phyloP scores from a whole-genome alignment of 768 basidiomycete species.

The Hortiboletus flavorubellus region DNA sequence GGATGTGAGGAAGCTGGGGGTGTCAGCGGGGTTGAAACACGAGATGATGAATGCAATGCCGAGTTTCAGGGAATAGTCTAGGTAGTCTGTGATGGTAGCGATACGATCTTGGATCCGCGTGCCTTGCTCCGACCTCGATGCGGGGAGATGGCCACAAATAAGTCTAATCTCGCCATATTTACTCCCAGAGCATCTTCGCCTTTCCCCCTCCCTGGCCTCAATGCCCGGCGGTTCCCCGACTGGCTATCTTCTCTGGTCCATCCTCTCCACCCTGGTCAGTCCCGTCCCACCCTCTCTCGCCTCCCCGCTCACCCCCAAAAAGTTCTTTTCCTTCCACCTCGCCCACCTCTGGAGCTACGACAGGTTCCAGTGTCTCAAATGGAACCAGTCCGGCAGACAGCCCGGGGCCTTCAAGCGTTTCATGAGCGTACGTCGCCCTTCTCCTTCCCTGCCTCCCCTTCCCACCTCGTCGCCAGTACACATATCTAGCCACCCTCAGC shows the following conservation, averaged over 20 bases:
- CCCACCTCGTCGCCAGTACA: conserved; percentile 50
- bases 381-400: conserved; percentile 66
- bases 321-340: conserved; percentile 69
- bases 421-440: conserved; percentile 68
- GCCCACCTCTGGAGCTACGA: conserved; percentile 82
- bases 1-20: conserved; percentile 40
- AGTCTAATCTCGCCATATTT: conserved; percentile 13
- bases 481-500: conserved; percentile 71
- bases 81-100: too few species aligned
- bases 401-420: conserved; percentile 84
- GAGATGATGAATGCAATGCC: neutral
- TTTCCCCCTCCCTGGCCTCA: conserved; percentile 14
- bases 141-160: conserved; percentile 11
- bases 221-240: conserved; percentile 76
- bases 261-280: conserved; percentile 61
- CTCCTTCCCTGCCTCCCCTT: neutral
- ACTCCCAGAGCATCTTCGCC: neutral
- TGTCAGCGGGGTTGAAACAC: conserved; percentile 21
- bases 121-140: conserved; percentile 3
- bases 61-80: neutral
- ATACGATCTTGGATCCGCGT: neutral
- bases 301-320: conserved; percentile 1
- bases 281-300: neutral
- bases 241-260: conserved; percentile 74
- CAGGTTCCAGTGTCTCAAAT: conserved; percentile 67